Evolutionary conservation across 192 early-diverging fungal species (phyloP), one percentile per base, ranked within the genome.

Genomic region (Entomortierella lignicola): DNA sequence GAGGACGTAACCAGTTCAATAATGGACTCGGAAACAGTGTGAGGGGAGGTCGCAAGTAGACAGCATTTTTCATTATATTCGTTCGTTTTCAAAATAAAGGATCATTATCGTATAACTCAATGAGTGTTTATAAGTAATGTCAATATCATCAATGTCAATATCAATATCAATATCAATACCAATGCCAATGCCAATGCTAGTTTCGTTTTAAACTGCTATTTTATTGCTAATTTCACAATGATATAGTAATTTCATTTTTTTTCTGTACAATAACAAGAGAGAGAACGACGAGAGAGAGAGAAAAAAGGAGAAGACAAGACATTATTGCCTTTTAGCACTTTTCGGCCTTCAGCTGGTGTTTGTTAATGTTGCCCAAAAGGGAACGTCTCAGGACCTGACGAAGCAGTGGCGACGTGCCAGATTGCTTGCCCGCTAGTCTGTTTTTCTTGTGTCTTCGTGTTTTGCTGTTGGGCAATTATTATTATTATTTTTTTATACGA

Each of bases 391-490:
- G 56, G 66, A 79, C 75, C 52, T 79, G 75, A 34, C 75, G 75
- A 70, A 79, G 75, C 67, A 79, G 30, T 17, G 75, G 75, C 68
- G 75, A 79, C 37, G 75, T 79, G 52, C 75, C 75, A 69, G 75
- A 79, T 29, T 79, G 75, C 63, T 79, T 79, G 60, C 75, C 75
- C 4, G 75, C 75, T 23, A 58, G 60, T 64, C 75, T 69, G 75
- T 41, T 79, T 58, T 79, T 79, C 60, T 63, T 69, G 75, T 79
- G 67, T 57, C 62, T 79, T 70, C 75, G 50, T 30, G 75, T 70
- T 63, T 79, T 79, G 75, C 75, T 79, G 75, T 48, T 51, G 25
- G 17, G 18, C 41, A 31, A 26, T 41, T 30, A 18, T 18, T 13
- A 8, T 42, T 55, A 57, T 23, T 60, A 41, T 63, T 65, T 57